Evolutionary conservation across 371 early-diverging fungal genomes (phyloP), one percentile per base, ranked within the genome.

Genomic region (Rhizopus microsporus): DNA sequence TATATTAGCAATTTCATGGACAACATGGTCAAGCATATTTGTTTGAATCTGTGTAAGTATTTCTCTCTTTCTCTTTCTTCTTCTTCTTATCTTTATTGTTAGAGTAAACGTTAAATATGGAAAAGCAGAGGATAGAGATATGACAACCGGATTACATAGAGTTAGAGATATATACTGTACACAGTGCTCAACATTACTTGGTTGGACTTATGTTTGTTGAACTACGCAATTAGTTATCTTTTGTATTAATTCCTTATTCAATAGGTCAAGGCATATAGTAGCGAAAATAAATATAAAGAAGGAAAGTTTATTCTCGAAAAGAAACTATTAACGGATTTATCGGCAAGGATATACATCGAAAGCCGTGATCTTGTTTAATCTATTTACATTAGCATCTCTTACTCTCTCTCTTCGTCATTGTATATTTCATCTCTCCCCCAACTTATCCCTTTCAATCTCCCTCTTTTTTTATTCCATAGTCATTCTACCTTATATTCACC

Each of bases 101-200:
- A 88, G 88, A 38, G 80, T 88, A 38, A 90, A 90, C 64, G 71
- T 88, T 32, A 60, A 60, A n/a, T 73, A 77, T 48, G 89, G 89
- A 12, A 68, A 68, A 32, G 77, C 80, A 8, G 78, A 81, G 52
- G 81, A 82, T 44, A 66, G 87, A 53, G 64, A 46, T 32, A 89
- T 91, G 89, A 74, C 83, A 40, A 87, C 91, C n/a, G 91, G 91
- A 8, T 50, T 84, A 37, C 89, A 91, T 58, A 79, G 77, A 5
- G 88, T 91, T 40, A 69, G 74, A 54, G 87, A 89, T 55, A 82
- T 90, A 54, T 76, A 71, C 51, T 90, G 90, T 59, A 64, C 66
- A 29, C 68, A 75, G 55, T 88, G 89, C 56, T 71, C 80, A 16
- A 74, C 77, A 4, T 64, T 84, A 46, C 82, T 91, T 32, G 91